Base-by-base conservation (phyloP, 768 basidiomycete species). In the Russula olivacea region DNA sequence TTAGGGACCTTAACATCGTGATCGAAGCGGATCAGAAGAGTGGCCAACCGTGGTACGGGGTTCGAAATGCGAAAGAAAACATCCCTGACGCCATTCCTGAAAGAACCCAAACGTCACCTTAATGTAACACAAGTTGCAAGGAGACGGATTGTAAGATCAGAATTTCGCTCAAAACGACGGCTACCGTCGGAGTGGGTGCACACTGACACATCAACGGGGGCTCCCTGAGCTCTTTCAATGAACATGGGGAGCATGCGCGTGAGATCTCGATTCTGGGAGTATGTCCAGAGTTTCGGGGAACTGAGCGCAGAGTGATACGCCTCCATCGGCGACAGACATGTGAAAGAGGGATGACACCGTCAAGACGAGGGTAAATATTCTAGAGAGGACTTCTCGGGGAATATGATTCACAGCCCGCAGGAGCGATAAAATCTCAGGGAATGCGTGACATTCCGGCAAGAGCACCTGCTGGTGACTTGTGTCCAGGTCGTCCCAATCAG, bases 11-110 rank as follows among this genome's bases (percentile, higher is more conserved):
- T 45, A 15, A 11, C 1, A 43, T 61, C 61, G n/a, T 43, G 10
- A 25, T 61, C 55, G 55, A 61, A 57, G 12, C 55, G 48, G 23
- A 61, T 61, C 10, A 55, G 41, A 28, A 28, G 28, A 28, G 28
- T 43, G 17, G 47, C 15, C 48, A 61, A 43, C n/a, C n/a, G n/a
- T n/a, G n/a, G n/a, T n/a, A 55, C 61, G 30, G 61, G 49, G 12
- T 23, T 34, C 32, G 30, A 38, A 34, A 62, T 52, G 48, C 40
- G 49, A 34, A 40, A 49, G 30, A 62, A 43, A 12, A 34, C 12
- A 11, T 28, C 28, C 4, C 28, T 28, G n/a, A n/a, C n/a, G 0
- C 17, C 10, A 36, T 62, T 49, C 15, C 49, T 57, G 49, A 51
- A 28, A 28, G 28, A 28, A 28, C 28, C 30, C 30, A 28, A 28